These are phyloP conservation scores for Crithidia bombi DNA, from an alignment of 208 protist genomes.

Conservation along the genomic window DNA sequence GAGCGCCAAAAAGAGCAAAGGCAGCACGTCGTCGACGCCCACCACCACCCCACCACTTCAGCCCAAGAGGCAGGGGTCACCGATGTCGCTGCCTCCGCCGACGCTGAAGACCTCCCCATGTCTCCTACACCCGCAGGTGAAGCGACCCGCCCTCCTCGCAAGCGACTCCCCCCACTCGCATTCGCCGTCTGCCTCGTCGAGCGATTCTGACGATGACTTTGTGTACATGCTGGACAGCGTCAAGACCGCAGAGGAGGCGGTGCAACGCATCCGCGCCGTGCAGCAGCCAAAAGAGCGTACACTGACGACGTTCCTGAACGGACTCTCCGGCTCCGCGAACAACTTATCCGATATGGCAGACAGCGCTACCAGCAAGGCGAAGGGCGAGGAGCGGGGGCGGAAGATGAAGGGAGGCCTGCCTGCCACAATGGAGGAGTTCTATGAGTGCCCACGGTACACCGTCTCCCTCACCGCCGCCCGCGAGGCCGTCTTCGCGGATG, in stretches of 20 bases:
- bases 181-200: slow-evolving; percentile 17
- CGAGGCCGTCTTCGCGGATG: slow-evolving; percentile 53
- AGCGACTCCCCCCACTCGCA: neutral
- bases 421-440: slow-evolving; percentile 52
- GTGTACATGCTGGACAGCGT: slow-evolving; percentile 42
- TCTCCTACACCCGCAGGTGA: neutral
- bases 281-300: slow-evolving; percentile 23
- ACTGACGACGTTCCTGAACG: slow-evolving; percentile 1
- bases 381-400: neutral
- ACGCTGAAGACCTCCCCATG: slow-evolving; percentile 4
- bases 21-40: neutral
- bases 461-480: slow-evolving; percentile 46
- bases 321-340: slow-evolving; percentile 1
- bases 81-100: neutral
- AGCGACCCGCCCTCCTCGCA: neutral
- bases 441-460: slow-evolving; percentile 41
- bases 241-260: slow-evolving; percentile 44
- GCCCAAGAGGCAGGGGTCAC: neutral
- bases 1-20: neutral
- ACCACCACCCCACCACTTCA: slow-evolving; percentile 3
- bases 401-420: slow-evolving; percentile 41
- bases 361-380: neutral
- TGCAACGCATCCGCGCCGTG: slow-evolving; percentile 41
- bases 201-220: slow-evolving; percentile 36
- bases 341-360: slow-evolving; percentile 14